Percentiles rank a stretch among this genome's conserved stretches.
phyloP scores from a whole-genome alignment of 306 rosid genomes.

The Betula pendula region DNA sequence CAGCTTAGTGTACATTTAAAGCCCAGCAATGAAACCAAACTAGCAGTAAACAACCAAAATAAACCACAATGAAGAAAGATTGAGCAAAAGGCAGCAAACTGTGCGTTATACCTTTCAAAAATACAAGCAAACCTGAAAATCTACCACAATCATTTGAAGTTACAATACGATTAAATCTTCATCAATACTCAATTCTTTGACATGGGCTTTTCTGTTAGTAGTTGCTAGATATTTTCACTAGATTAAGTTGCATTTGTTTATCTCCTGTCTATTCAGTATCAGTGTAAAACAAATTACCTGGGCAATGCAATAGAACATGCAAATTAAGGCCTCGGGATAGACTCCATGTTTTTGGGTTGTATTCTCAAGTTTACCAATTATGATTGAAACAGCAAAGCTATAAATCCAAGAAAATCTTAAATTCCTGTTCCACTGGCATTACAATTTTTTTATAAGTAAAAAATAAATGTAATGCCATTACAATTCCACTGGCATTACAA shows the following conservation, averaged over 20 bases:
- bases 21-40: neutral
- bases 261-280: neutral
- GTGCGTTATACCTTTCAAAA: neutral
- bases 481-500: too few species aligned
- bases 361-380: neutral
- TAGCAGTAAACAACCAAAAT: neutral
- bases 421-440: too few species aligned
- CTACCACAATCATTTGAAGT: neutral
- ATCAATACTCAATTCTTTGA: neutral
- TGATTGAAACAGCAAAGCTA: neutral
- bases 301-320: neutral
- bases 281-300: neutral
- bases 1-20: neutral
- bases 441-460: too few species aligned
- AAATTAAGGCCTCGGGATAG: neutral
- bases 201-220: neutral
- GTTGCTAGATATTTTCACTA: neutral
- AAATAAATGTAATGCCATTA: too few species aligned
- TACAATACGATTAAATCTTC: neutral
- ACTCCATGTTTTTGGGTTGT: neutral
- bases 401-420: neutral
- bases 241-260: neutral
- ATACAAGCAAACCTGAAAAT: neutral
- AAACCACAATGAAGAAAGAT: constrained; percentile 1
- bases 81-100: neutral